Evolutionary conservation across 352 stramenopile genomes (phyloP).

Genomic region (Phytophthora chlamydospora): DNA sequence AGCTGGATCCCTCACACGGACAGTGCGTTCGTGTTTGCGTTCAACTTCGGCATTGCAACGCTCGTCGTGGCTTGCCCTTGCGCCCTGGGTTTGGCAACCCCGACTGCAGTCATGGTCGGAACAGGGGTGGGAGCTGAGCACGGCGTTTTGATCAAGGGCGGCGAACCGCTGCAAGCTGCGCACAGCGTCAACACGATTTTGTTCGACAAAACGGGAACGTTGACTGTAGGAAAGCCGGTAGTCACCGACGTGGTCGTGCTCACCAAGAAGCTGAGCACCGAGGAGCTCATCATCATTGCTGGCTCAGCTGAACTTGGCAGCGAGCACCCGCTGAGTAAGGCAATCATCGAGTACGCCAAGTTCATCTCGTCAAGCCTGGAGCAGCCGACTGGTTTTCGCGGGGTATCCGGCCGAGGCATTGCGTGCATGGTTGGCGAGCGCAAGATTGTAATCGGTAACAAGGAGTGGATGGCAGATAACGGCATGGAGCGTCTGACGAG

Average conservation of each 20-base stretch:
- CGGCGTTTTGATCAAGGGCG: constrained; percentile 99
- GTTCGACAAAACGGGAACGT: constrained; percentile 99
- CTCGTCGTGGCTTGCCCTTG: constrained; percentile 99
- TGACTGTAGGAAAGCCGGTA: constrained; percentile 93
- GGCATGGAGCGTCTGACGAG: constrained; percentile 67
- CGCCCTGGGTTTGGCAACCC: constrained; percentile 97
- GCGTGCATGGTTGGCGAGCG: constrained; percentile 69
- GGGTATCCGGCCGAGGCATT: constrained; percentile 91
- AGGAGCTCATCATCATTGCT: constrained; percentile 88
- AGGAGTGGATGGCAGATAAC: constrained; percentile 89
- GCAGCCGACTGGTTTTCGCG: constrained; percentile 76
- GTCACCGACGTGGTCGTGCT: constrained; percentile 89
- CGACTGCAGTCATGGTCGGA: constrained; percentile 98
- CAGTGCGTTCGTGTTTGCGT: constrained; percentile 91
- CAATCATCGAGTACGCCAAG: constrained; percentile 93
- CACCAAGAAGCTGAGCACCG: constrained; percentile 77
- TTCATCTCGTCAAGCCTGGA: constrained; percentile 82
- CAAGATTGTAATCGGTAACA: constrained; percentile 93
- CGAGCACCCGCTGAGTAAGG: constrained; percentile 95
- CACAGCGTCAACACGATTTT: constrained; percentile 95
- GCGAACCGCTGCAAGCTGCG: constrained; percentile 91
- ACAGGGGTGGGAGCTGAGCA: constrained; percentile 96
- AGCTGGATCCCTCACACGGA: constrained; percentile 76
- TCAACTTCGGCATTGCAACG: constrained; percentile 98
- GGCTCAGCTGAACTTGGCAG: constrained; percentile 93